Evolutionary conservation across 768 basidiomycete genomes (phyloP).

Genomic region (Macrolepiota dolichaula): DNA sequence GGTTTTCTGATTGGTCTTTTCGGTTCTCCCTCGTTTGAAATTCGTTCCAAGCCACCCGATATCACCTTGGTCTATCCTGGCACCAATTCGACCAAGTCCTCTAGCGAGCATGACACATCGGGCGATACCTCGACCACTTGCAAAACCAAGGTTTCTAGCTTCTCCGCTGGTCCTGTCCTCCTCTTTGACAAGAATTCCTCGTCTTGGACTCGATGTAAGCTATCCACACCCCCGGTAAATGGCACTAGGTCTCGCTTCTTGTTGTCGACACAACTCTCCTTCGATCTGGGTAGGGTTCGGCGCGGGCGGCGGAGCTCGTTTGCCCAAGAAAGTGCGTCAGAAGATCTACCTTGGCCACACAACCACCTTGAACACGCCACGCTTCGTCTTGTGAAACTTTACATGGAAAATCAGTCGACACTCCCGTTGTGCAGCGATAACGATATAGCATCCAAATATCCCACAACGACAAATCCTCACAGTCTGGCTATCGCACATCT

Average conservation of each 20-base stretch:
- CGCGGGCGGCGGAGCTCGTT: neutral
- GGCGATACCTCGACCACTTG: constrained; percentile 1
- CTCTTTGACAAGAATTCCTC: neutral
- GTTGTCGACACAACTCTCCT: neutral
- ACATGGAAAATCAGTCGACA: neutral
- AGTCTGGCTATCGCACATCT: neutral
- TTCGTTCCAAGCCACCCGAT: constrained; percentile 21
- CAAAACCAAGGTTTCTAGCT: neutral
- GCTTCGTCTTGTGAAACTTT: constrained; percentile 7
- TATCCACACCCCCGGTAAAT: neutral
- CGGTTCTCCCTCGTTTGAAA: constrained; percentile 44
- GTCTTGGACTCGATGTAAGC: neutral
- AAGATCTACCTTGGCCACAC: constrained; percentile 9
- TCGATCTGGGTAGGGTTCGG: neutral
- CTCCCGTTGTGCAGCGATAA: neutral
- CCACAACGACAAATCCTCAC: neutral
- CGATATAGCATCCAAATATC: neutral
- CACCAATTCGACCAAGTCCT: neutral
- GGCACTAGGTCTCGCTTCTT: neutral
- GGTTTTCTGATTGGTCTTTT: constrained; percentile 42
- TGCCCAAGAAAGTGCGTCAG: neutral
- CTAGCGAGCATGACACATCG: neutral
- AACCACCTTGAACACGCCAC: constrained; percentile 9
- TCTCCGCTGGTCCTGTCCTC: neutral
- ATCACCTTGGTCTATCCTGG: constrained; percentile 10